phyloP scores from a whole-genome alignment of 176 grass and related monocot species.

The Areca catechu region DNA sequence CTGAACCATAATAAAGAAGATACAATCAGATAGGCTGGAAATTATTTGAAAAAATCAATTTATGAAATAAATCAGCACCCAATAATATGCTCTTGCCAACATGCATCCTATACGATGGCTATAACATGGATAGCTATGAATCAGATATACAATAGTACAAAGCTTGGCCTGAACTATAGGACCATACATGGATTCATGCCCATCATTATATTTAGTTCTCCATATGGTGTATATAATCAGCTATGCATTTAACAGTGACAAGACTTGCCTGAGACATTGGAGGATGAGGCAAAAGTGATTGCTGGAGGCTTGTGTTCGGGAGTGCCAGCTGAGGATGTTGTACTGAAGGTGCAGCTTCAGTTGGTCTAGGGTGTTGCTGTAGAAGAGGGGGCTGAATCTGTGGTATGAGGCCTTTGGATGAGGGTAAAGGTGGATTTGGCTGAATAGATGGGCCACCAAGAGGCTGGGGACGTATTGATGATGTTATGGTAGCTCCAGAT shows the following conservation, averaged over 20 bases:
- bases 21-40: too few relatives aligned
- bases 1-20: too few relatives aligned
- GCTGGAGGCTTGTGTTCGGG: conserved; percentile 33
- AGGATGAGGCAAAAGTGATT: conserved; percentile 30
- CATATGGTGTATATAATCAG: too few relatives aligned
- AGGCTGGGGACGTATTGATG: conserved; percentile 36
- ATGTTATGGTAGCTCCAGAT: conserved; percentile 16
- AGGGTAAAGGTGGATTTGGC: conserved; percentile 31
- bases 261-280: conserved; percentile 57
- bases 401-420: conserved; percentile 43
- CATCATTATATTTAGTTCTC: too few relatives aligned
- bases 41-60: too few relatives aligned
- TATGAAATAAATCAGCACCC: too few relatives aligned
- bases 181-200: too few relatives aligned
- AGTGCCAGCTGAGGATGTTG: conserved; percentile 18
- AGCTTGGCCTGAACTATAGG: too few relatives aligned
- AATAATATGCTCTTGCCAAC: too few relatives aligned
- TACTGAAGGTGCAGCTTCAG: conserved; percentile 19
- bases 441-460: conserved; percentile 33
- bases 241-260: neutral
- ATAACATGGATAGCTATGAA: too few relatives aligned
- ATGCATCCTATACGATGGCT: too few relatives aligned
- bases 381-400: conserved; percentile 41
- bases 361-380: conserved; percentile 33
- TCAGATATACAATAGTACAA: too few relatives aligned